A percentile compares a stretch with the other conserved stretches of the same genome.
These are phyloP conservation scores for Lunularia cruciata DNA, from an alignment of 225 moss, liverwort and hornwort species.

Conservation along the genomic window DNA sequence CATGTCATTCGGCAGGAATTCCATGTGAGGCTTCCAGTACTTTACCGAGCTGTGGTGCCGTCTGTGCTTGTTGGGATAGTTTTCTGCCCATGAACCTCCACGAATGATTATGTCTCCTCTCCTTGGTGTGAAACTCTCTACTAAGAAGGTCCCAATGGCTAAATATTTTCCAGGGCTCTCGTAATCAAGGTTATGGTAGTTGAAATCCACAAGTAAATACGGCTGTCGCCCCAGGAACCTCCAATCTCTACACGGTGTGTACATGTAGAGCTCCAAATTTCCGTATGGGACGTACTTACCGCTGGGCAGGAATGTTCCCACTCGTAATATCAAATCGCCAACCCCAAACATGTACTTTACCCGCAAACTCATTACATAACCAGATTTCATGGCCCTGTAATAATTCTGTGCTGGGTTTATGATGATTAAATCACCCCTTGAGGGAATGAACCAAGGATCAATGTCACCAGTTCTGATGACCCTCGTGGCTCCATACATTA, in stretches of 20 bases:
- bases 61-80: constrained; percentile 22
- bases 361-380: constrained; percentile 30
- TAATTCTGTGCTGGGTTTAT: constrained; percentile 46
- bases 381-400: constrained; percentile 35
- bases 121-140: constrained; percentile 31
- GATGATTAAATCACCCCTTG: constrained; percentile 38
- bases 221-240: constrained; percentile 41
- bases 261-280: constrained; percentile 43
- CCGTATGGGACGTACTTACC: constrained; percentile 42
- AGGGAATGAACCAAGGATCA: constrained; percentile 30
- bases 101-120: constrained; percentile 44
- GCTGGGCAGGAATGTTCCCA: constrained; percentile 36
- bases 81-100: constrained; percentile 43
- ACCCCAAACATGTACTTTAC: constrained; percentile 31
- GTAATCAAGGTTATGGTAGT: constrained; percentile 46
- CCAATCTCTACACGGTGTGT: constrained; percentile 20
- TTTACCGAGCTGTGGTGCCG: constrained; percentile 30
- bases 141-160: constrained; percentile 39
- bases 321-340: constrained; percentile 34
- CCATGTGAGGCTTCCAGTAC: constrained; percentile 39
- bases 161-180: constrained; percentile 43
- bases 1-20: constrained; percentile 46
- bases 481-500: constrained; percentile 20
- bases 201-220: constrained; percentile 37
- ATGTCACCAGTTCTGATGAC: constrained; percentile 30